Conservation (phyloP, 2,329 filamentous ascomycete species). For the Fusarium haematococcum region DNA sequence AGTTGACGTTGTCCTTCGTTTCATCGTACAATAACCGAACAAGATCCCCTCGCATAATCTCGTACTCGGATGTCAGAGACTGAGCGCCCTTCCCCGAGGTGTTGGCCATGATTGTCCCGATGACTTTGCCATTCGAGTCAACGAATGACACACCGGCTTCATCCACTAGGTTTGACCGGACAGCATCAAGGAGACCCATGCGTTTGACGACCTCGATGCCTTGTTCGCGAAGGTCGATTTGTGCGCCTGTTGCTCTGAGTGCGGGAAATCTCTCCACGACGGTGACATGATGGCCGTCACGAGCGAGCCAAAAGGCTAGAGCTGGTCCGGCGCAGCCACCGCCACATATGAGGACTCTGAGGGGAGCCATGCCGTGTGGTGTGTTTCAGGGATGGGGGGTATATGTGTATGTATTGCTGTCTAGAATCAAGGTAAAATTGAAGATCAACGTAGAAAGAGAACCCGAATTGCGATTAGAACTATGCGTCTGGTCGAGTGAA, state of each 20-base stretch:
- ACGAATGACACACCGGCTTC: slow-evolving; percentile 21
- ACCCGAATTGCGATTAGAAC: not conserved
- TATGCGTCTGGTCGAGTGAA: not conserved
- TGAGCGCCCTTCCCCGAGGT: slow-evolving; percentile 40
- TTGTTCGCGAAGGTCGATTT: slow-evolving; percentile 31
- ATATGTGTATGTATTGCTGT: not conserved
- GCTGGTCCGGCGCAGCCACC: slow-evolving; percentile 50
- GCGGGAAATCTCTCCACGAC: slow-evolving; percentile 53
- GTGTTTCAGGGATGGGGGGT: too few relatives aligned
- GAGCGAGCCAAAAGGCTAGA: slow-evolving; percentile 47
- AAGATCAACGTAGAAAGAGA: too few relatives aligned
- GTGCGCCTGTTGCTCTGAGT: slow-evolving; percentile 21
- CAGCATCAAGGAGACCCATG: slow-evolving; percentile 10
- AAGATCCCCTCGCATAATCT: slow-evolving; percentile 67
- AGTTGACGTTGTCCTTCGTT: slow-evolving; percentile 10
- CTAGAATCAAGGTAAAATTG: not conserved
- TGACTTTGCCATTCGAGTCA: slow-evolving; percentile 8
- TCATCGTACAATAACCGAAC: slow-evolving; percentile 54
- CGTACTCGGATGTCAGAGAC: slow-evolving; percentile 60
- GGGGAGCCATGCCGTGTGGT: slow-evolving; percentile 1
- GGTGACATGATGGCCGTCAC: slow-evolving; percentile 48
- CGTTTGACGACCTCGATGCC: slow-evolving; percentile 19
- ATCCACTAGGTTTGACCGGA: slow-evolving; percentile 17
- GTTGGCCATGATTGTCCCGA: slow-evolving; percentile 22
- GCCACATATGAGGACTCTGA: slow-evolving; percentile 46